Percentiles rank a stretch among this genome's conserved stretches.
Evolutionary conservation across 2,329 filamentous ascomycete genomes (phyloP).

Genomic region (Aspergillus calidoustus): DNA sequence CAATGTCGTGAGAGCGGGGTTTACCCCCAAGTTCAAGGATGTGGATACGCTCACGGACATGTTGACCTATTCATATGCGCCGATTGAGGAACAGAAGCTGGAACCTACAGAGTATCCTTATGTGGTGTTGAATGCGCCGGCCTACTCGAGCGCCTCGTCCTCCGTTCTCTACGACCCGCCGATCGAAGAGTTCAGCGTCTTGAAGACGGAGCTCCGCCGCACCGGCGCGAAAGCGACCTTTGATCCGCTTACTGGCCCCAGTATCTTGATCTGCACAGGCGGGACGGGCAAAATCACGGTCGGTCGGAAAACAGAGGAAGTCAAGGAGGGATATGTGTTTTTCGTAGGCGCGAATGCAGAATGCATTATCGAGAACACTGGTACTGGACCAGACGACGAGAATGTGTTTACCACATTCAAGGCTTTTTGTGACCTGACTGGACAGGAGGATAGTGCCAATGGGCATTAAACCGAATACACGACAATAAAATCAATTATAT

Average conservation of each 20-base stretch:
- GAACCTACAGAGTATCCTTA: constrained; percentile 82
- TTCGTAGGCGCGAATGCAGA: constrained; percentile 90
- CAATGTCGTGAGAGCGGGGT: constrained; percentile 95
- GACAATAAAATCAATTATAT: background rate
- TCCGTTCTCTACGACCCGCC: constrained; percentile 87
- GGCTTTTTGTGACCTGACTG: constrained; percentile 85
- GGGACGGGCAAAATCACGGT: constrained; percentile 85
- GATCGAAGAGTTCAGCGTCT: constrained; percentile 93
- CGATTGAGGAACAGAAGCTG: constrained; percentile 96
- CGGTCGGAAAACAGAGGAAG: constrained; percentile 76
- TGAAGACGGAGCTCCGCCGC: constrained; percentile 74
- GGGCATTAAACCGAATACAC: constrained; percentile 29
- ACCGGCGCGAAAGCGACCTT: constrained; percentile 82
- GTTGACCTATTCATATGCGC: constrained; percentile 94
- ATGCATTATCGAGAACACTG: constrained; percentile 71
- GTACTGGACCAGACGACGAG: constrained; percentile 57
- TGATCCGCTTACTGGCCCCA: constrained; percentile 83
- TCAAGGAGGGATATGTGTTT: constrained; percentile 75
- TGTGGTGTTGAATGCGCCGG: constrained; percentile 76
- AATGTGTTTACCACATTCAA: constrained; percentile 87
- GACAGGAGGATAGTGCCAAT: constrained; percentile 46
- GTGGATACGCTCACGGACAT: constrained; percentile 85
- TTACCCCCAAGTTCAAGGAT: constrained; percentile 99
- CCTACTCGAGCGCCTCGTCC: constrained; percentile 76
- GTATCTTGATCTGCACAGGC: constrained; percentile 87